Evolutionary conservation across 441 rosid genomes (phyloP).

Genomic region (Cnidoscolus chayamansa): DNA sequence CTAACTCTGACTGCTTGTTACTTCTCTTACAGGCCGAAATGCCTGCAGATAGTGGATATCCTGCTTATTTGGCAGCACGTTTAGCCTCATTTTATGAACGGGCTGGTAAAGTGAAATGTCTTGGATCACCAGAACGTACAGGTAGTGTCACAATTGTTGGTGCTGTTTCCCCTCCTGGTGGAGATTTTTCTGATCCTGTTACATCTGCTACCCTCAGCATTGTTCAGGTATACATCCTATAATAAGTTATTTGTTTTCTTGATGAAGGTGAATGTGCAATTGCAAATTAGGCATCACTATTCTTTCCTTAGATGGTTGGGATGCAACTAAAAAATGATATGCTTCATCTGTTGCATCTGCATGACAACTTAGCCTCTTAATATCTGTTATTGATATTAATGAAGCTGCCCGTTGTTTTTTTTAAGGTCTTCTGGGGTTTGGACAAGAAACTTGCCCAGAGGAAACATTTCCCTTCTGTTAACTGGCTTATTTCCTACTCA

Average conservation of each 20-base stretch:
- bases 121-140: slow-evolving; percentile 94
- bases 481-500: slow-evolving; percentile 98
- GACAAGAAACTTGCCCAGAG: slow-evolving; percentile 99
- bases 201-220: slow-evolving; percentile 99
- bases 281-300: not conserved
- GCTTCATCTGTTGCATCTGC: not conserved
- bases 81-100: slow-evolving; percentile 98
- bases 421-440: slow-evolving; percentile 98
- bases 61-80: slow-evolving; percentile 98
- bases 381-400: slow-evolving; percentile 5
- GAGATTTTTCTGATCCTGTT: slow-evolving; percentile 98
- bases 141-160: slow-evolving; percentile 99
- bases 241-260: not conserved
- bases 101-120: slow-evolving; percentile 99
- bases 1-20: slow-evolving; percentile 12
- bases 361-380: not conserved
- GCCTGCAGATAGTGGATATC: slow-evolving; percentile 99
- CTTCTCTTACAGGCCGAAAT: slow-evolving; percentile 83
- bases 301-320: not conserved
- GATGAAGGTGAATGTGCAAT: not conserved
- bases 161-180: slow-evolving; percentile 99
- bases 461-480: slow-evolving; percentile 98
- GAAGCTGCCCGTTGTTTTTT: slow-evolving; percentile 3
- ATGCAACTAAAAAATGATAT: not conserved
- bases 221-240: slow-evolving; percentile 63